These are phyloP conservation scores for Penicillium salamii DNA, from an alignment of 495 filamentous ascomycete genomes.

Conservation along the genomic window DNA sequence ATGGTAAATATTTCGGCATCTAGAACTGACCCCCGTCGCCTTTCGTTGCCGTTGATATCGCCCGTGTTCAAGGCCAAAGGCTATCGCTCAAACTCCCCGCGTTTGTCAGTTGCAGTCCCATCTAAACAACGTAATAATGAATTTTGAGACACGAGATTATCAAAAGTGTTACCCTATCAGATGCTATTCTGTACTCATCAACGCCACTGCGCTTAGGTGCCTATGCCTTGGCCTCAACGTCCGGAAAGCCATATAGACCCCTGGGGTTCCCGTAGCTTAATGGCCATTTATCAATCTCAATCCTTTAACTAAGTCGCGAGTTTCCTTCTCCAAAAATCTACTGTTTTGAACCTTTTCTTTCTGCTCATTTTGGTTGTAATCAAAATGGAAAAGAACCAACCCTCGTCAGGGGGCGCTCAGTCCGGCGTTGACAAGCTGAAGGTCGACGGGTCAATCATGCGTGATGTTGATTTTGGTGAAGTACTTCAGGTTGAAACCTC, in stretches of 20 bases:
- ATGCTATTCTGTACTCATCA: neutral
- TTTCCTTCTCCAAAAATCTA: no score
- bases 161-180: neutral
- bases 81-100: neutral
- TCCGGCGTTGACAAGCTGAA: constrained; percentile 18
- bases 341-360: neutral
- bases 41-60: neutral
- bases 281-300: neutral
- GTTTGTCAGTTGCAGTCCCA: neutral
- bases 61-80: neutral
- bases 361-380: neutral
- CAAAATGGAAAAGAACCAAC: constrained; percentile 16
- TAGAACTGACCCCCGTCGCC: neutral
- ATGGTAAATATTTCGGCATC: neutral
- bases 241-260: constrained; percentile 1
- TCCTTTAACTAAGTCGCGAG: no score
- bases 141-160: neutral
- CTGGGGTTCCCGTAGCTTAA: neutral
- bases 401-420: neutral
- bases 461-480: constrained; percentile 36
- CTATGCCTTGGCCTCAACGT: neutral
- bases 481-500: constrained; percentile 24
- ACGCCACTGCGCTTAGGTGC: neutral
- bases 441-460: constrained; percentile 8
- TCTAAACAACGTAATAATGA: neutral